Base-by-base conservation (phyloP, 306 rosid genomes). In the Cicer yamashitae region DNA sequence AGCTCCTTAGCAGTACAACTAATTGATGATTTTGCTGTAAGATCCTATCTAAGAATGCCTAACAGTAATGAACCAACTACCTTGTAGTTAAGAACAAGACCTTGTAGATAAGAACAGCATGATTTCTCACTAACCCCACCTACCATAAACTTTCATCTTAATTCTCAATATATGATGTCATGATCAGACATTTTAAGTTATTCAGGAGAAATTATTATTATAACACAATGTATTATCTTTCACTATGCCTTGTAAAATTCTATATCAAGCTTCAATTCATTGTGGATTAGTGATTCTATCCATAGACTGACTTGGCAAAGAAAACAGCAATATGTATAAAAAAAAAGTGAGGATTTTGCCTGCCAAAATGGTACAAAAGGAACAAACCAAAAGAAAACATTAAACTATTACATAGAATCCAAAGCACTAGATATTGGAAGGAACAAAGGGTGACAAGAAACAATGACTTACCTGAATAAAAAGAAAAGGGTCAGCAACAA, bases 401-500 rank as follows among this genome's bases (percentile, higher is more conserved):
- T 34, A 45, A 69, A n/a, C 69, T 17, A 59, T 30, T 44, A 22
- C 76, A 82, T 40, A 59, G 75, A 85, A 82, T 71, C 70, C 12
- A 10, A 54, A 79, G 74, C 65, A 70, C n/a, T 48, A 60, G 54
- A 40, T 41, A 69, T 14, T 56, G 22, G 64, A 75, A 74, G 61
- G 40, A 77, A 56, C 37, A 18, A 77, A 79, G 18, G 54, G 38
- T 66, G 34, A 63, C 45, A 47, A 75, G 70, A 69, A 50, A 58
- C 17, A 57, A 30, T 41, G 76, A 90, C 2, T 45, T 74, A 92
- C 99, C 99, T 96, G 91, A 59, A 87, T 79, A 60, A 84, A 88
- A 70, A 96, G 97, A 74, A 92, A 96, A 81, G 99, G 99, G 76
- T 96, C 99, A 11, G 99, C 97, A 79, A 92, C 98, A 87, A 96